phyloP scores from a whole-genome alignment of 1,139 yeast species.

The Pichia sp. region DNA sequence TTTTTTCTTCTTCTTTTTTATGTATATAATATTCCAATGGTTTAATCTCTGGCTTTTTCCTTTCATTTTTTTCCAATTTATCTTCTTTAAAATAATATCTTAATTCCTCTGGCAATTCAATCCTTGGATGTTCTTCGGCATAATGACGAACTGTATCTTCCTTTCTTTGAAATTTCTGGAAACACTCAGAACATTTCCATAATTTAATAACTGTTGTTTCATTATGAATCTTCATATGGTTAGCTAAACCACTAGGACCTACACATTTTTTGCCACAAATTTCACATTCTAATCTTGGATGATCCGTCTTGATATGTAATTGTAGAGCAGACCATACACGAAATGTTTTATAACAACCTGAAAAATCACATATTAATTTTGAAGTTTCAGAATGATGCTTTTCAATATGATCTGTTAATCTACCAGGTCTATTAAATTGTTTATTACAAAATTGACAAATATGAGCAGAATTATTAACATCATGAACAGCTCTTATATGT shows the following conservation, averaged over 20 bases:
- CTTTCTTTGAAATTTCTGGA: slow-evolving; percentile 37
- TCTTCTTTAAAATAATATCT: slow-evolving; percentile 9
- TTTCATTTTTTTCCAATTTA: not conserved
- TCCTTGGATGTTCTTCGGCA: slow-evolving; percentile 30
- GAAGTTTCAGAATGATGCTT: slow-evolving; percentile 54
- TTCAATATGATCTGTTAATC: slow-evolving; percentile 54
- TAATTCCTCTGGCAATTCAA: slow-evolving; percentile 17
- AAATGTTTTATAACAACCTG: slow-evolving; percentile 56
- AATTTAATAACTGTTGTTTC: slow-evolving; percentile 42
- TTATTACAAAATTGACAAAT: slow-evolving; percentile 57
- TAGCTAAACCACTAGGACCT: slow-evolving; percentile 60
- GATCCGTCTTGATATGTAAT: slow-evolving; percentile 63
- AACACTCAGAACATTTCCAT: slow-evolving; percentile 59
- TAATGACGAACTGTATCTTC: slow-evolving; percentile 41
- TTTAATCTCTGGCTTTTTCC: not conserved
- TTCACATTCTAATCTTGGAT: slow-evolving; percentile 62
- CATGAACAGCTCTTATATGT: slow-evolving; percentile 63
- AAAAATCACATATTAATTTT: slow-evolving; percentile 54
- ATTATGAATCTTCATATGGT: slow-evolving; percentile 66
- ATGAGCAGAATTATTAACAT: slow-evolving; percentile 33
- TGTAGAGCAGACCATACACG: slow-evolving; percentile 75
- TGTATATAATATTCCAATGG: slow-evolving; percentile 3
- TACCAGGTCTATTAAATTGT: slow-evolving; percentile 51
- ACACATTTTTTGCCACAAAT: slow-evolving; percentile 70
- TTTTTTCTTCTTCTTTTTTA: slow-evolving; percentile 7